Conservation (phyloP, 257 asterid genomes). For the Solanum infundibuliforme region DNA sequence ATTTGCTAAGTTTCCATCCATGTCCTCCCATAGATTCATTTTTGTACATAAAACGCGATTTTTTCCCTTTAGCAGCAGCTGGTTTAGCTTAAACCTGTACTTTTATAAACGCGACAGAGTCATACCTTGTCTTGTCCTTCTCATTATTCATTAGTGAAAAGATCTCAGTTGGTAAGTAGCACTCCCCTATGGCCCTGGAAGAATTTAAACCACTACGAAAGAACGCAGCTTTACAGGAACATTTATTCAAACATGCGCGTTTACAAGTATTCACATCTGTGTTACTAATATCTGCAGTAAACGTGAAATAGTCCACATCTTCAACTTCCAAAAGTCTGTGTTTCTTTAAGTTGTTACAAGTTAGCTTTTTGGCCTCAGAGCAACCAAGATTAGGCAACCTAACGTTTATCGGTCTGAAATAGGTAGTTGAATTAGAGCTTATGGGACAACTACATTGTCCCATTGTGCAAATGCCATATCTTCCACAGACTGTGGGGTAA, state of each 20-base stretch:
- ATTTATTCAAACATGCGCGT: background rate
- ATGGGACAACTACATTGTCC: constrained; percentile 7
- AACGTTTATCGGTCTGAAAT: background rate
- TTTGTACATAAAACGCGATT: background rate
- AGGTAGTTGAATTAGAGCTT: background rate
- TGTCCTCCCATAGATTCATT: background rate
- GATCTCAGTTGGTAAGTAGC: constrained; percentile 1
- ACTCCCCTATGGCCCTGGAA: background rate
- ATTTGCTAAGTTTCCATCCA: background rate
- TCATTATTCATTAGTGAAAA: background rate
- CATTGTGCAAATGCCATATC: constrained; percentile 9
- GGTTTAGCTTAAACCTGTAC: constrained; percentile 3
- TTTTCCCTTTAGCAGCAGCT: background rate
- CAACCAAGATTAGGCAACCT: constrained; percentile 2
- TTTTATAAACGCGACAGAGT: constrained; percentile 7
- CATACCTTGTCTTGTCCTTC: background rate
- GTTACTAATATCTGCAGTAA: background rate
- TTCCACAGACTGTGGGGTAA: constrained; percentile 8
- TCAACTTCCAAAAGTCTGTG: constrained; percentile 2
- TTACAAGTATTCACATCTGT: constrained; percentile 4
- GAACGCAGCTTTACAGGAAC: constrained; percentile 14
- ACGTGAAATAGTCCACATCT: constrained; percentile 2
- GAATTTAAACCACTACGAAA: background rate
- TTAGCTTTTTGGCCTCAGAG: background rate
- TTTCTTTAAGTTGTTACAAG: background rate